Evolutionary conservation across 306 rosid species (phyloP).

Genomic region (Benincasa hispida): DNA sequence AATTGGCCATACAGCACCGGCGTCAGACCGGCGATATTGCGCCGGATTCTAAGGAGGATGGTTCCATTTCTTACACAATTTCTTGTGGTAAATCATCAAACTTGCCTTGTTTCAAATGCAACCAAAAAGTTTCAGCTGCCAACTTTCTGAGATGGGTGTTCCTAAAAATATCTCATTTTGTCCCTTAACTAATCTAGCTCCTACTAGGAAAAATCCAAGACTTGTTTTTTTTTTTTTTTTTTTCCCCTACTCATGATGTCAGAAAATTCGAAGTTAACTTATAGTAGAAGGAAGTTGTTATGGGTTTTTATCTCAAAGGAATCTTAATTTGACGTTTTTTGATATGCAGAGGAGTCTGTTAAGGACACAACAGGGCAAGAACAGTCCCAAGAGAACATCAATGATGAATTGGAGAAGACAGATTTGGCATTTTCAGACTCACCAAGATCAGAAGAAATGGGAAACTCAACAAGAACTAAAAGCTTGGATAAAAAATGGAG

Average conservation of each 20-base stretch:
- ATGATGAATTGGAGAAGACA: conserved; percentile 43
- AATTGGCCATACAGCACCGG: conserved; percentile 42
- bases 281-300: background rate
- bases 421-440: conserved; percentile 36
- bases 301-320: background rate
- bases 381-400: conserved; percentile 33
- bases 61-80: conserved; percentile 65
- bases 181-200: background rate
- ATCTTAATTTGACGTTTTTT: conserved; percentile 1
- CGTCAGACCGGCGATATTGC: conserved; percentile 19
- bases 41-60: conserved; percentile 58
- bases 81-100: conserved; percentile 45
- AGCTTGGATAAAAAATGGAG: conserved; percentile 48
- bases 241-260: background rate
- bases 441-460: conserved; percentile 27
- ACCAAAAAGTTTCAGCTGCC: background rate
- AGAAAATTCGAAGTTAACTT: background rate
- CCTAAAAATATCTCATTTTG: background rate
- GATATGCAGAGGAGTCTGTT: conserved; percentile 61
- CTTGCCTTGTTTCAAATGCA: background rate
- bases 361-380: conserved; percentile 51
- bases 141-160: background rate
- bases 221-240: background rate
- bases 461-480: conserved; percentile 26
- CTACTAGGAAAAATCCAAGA: background rate